Evolutionary conservation across 2,329 filamentous ascomycete genomes (phyloP).

Genomic region (Arthroderma sp.): DNA sequence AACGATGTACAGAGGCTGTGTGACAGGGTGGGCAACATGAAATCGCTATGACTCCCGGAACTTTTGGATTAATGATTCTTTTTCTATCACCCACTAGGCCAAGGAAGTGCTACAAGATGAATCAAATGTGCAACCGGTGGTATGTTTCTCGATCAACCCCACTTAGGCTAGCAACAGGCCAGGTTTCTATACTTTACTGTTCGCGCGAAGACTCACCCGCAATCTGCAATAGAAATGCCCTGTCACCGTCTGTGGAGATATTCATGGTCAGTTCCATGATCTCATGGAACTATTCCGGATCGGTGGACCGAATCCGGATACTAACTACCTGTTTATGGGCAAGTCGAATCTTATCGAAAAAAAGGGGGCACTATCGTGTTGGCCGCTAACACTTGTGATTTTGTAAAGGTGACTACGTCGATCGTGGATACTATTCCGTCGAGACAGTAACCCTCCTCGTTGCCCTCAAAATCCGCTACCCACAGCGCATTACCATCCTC

Average conservation of each 20-base stretch:
- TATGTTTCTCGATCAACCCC: conserved; percentile 36
- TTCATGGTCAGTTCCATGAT: conserved; percentile 98
- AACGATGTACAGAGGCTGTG: conserved; percentile 90
- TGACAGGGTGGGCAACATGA: conserved; percentile 61
- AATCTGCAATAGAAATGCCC: conserved; percentile 32
- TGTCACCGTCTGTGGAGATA: conserved; percentile 94
- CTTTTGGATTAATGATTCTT: conserved; percentile 12
- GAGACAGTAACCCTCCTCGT: conserved; percentile 61
- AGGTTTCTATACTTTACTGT: no score
- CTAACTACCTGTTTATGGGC: conserved; percentile 97
- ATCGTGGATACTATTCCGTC: conserved; percentile 60
- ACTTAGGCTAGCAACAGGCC: no score
- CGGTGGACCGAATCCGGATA: conserved; percentile 84
- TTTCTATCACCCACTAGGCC: conserved; percentile 44
- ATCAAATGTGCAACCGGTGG: conserved; percentile 97
- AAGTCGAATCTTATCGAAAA: conserved; percentile 13
- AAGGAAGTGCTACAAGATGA: conserved; percentile 94
- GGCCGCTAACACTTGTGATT: conserved; percentile 57
- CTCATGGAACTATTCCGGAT: conserved; percentile 93
- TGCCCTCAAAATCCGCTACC: conserved; percentile 55
- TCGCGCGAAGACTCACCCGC: neutral
- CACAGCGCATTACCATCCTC: conserved; percentile 58
- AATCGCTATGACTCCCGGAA: neutral
- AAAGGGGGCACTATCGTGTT: conserved; percentile 12
- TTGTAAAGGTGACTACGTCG: conserved; percentile 58